Evolutionary conservation across 148 eudicot genomes (phyloP).

Genomic region (Agrostemma githago): DNA sequence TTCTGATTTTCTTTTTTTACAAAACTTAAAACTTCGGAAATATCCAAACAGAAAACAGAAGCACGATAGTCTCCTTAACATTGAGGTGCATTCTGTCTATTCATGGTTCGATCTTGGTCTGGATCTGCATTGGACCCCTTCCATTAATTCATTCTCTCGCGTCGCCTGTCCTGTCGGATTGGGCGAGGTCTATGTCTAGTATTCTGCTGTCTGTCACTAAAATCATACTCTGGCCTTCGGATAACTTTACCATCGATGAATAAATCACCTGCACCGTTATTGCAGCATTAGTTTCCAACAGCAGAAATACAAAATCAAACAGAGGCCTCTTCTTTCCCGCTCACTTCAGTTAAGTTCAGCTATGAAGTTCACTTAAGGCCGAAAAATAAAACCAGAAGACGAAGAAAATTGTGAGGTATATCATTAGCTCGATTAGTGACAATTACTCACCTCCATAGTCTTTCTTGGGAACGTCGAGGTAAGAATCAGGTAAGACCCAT

Average conservation of each 20-base stretch:
- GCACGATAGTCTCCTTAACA: slow-evolving; percentile 20
- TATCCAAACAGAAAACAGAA: not conserved
- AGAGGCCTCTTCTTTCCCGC: not conserved
- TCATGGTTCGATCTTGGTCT: slow-evolving; percentile 20
- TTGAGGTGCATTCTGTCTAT: slow-evolving; percentile 26
- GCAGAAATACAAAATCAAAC: not conserved
- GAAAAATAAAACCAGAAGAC: not conserved
- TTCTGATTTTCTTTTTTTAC: not conserved
- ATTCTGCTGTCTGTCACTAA: slow-evolving; percentile 42
- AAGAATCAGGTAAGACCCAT: slow-evolving; percentile 96
- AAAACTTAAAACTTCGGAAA: not conserved
- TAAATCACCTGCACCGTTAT: slow-evolving; percentile 55
- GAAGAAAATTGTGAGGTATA: not conserved
- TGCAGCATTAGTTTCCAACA: not conserved
- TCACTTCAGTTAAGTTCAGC: no score
- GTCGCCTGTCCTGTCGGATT: slow-evolving; percentile 58
- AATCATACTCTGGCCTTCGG: slow-evolving; percentile 79
- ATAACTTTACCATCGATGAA: slow-evolving; percentile 72
- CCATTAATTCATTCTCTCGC: slow-evolving; percentile 51
- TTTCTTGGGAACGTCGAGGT: slow-evolving; percentile 91
- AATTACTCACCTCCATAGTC: slow-evolving; percentile 83
- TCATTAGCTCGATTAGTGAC: not conserved
- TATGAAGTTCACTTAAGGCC: not conserved
- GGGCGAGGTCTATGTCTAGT: slow-evolving; percentile 58
- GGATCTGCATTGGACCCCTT: slow-evolving; percentile 42